Evolutionary conservation across 2,329 filamentous ascomycete genomes (phyloP).

Genomic region (Dothistroma pini): DNA sequence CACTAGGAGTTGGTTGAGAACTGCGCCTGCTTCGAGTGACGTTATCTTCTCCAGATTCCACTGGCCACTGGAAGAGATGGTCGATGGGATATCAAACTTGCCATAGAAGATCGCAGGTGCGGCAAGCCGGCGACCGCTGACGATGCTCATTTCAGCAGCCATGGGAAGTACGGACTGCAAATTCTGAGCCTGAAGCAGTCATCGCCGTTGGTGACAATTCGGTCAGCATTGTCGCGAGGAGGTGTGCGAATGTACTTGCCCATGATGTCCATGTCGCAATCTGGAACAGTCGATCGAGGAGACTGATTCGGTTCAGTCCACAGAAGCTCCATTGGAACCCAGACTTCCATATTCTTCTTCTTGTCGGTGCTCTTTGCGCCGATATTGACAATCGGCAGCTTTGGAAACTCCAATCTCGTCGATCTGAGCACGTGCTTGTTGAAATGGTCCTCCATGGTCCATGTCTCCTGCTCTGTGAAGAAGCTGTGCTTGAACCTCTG

Average conservation of each 20-base stretch:
- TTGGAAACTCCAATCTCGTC: background rate
- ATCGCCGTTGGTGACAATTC: background rate
- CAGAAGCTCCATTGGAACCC: constrained; percentile 11
- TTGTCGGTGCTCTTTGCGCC: background rate
- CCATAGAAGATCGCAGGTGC: background rate
- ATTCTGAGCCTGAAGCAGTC: background rate
- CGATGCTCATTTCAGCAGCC: background rate
- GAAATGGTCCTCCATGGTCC: constrained; percentile 11
- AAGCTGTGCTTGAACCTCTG: background rate
- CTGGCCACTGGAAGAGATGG: background rate
- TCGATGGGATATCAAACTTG: background rate
- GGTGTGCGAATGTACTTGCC: background rate
- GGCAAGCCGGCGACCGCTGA: background rate
- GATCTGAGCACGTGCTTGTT: constrained; percentile 5
- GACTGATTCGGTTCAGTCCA: constrained; percentile 10
- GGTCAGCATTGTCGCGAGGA: background rate
- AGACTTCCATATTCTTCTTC: background rate
- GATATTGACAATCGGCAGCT: constrained; percentile 6
- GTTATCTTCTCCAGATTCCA: background rate
- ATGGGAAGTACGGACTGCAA: background rate
- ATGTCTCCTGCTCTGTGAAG: background rate
- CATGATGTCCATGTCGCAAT: constrained; percentile 6
- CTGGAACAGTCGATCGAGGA: constrained; percentile 3
- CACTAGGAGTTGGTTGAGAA: background rate
- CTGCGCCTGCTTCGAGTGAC: background rate